These are phyloP conservation scores for Astragalus glycyphyllos DNA, from an alignment of 306 rosid genomes.

Conservation along the genomic window DNA sequence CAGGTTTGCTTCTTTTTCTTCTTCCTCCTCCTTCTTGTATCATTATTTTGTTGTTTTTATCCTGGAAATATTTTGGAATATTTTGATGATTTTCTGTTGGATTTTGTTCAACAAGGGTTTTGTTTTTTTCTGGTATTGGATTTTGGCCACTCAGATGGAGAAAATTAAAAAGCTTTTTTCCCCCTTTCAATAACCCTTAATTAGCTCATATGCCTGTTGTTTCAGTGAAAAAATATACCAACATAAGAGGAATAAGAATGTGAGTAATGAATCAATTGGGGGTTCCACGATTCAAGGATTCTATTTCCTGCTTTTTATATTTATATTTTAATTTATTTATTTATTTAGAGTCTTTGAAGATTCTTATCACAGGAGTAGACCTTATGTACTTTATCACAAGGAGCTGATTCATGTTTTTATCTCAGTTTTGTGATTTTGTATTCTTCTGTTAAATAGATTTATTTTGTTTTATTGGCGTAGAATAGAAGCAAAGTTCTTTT, in stretches of 20 bases:
- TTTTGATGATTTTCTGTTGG: not conserved
- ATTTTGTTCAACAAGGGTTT: not conserved
- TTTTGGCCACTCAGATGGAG: not conserved
- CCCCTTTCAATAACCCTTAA: not conserved
- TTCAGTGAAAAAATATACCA: not conserved
- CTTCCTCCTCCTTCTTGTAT: not conserved
- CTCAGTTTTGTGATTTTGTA: not conserved
- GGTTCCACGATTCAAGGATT: conserved; percentile 25
- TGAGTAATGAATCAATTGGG: conserved; percentile 2
- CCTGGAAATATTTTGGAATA: conserved; percentile 5
- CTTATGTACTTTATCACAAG: conserved; percentile 7
- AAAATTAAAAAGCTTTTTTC: too few relatives aligned
- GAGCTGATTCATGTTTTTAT: not conserved
- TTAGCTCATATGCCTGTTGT: not conserved
- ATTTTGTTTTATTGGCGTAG: not conserved
- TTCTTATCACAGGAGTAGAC: not conserved
- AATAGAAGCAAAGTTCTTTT: conserved; percentile 24
- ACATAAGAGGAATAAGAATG: not conserved
- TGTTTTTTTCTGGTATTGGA: conserved; percentile 11
- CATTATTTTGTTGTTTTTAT: not conserved
- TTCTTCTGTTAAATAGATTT: conserved; percentile 1
- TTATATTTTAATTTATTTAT: not conserved
- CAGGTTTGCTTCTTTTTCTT: conserved; percentile 36
- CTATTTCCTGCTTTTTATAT: not conserved
- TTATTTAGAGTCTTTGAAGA: conserved; percentile 25